Evolutionary conservation across 495 filamentous ascomycete genomes (phyloP), one percentile per base, ranked within the genome.

Genomic region (Penicillium macrosclerotiorum): DNA sequence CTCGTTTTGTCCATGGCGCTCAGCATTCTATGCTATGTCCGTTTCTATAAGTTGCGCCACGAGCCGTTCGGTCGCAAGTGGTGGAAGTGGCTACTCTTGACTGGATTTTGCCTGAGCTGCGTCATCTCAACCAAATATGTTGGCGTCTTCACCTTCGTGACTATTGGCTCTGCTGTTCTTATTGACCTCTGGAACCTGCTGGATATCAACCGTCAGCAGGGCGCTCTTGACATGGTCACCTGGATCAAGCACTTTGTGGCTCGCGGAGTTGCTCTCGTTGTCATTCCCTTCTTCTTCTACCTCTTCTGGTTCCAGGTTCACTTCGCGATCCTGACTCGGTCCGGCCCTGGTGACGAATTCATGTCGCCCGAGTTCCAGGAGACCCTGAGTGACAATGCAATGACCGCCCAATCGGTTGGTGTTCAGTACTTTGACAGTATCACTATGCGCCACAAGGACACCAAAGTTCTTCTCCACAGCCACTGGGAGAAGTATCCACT

Each of bases 231-330:
- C 52, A 75, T 98, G 56, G 71, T 77, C 37, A 75, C 86, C 37
- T 97, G 95, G 70, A 78, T 76, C 38, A 92, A 94, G 73, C 93
- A 98, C 64, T 92, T 98, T 60, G 79, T 71, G 7, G 93, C 93
- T 54, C 88, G 93, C 22, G 77, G 80, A 12, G 74, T 93, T 53
- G 90, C 84, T 7, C 74, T 98, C 27, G 88, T 97, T 53, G 57
- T 95, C 32, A 78, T 97, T 37, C 93, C 93, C 26, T 96, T 96
- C 79, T 77, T 97, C 54, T 93, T 97, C 68, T 98, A 97, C 65
- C 79, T 98, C 22, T 98, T 98, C 76, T 98, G 94, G 94, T 98
- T 98, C 82, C 93, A 97, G 74, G 90, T 97, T 23, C 93, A 98
- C 69, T 97, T 98, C 63, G 77, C 89, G 18, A 88, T 98, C 56